Evolutionary conservation across 2,329 filamentous ascomycete genomes (phyloP), one percentile per base, ranked within the genome.

Genomic region (Escovopsis sp.): DNA sequence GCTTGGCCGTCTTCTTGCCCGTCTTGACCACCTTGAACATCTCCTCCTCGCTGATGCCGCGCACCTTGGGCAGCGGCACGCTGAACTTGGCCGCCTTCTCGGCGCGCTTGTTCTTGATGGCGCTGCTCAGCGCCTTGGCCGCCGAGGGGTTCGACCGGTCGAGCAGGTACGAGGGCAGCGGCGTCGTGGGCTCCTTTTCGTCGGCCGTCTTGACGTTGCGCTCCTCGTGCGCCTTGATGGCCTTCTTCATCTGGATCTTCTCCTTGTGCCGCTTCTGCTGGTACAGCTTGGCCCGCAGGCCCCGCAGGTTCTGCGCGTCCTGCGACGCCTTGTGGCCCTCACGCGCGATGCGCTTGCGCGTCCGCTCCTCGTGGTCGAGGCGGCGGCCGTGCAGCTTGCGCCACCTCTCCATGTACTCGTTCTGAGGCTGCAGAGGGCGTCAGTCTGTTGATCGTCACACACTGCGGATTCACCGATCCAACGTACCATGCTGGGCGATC

Each of bases 11-110:
- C 70, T 94, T 94, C 73, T 92, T 92, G 49, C 90, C 88, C 23
- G 88, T 96, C 65, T 86, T 86, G 51, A 96, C 76, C 12, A 94
- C 87, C 62, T 84, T 88, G 68, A 96, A 96, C 80, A 94, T 88
- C 65, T 94, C 88, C 68, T 93, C 85, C 65, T 96, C 88, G 46
- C 74, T 77, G 48, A 96, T 94, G 39, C 57, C 88, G 51, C 83
- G 75, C 31, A 96, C 90, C 63, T 94, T 94, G 26, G 90, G 90
- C 51, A 98, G 59, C 2, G 90, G 90, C 27, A 96, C 90, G 23
- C 72, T 73, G 56, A 94, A 96, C 54, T 88, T 83, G 34, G 90
- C 90, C 6, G 87, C 85, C 70, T 94, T 94, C 59, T 94, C 92
- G 43, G 72, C 72, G 28, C 90, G 72, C 70, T 94, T 94, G 60